Conservation (phyloP, 441 rosid species). For the Pelargonium cotyledonis region DNA sequence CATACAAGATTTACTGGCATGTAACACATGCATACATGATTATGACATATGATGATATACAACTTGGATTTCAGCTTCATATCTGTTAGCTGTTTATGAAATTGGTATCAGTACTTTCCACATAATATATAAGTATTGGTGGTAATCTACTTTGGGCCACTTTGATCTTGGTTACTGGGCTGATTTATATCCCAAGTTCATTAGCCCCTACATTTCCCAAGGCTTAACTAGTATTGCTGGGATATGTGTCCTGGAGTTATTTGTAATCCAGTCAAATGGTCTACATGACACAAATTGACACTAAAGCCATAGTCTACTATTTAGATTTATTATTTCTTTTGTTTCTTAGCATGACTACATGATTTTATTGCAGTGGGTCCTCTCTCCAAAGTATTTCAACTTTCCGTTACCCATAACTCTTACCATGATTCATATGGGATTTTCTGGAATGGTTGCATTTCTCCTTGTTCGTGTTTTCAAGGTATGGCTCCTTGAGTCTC, state of each 20-base stretch:
- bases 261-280: not conserved
- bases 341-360: constrained; percentile 10
- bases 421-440: constrained; percentile 99
- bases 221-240: not conserved
- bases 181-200: not conserved
- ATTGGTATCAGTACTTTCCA: not conserved
- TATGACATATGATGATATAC: not conserved
- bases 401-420: constrained; percentile 90
- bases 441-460: constrained; percentile 77
- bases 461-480: constrained; percentile 91
- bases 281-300: not conserved
- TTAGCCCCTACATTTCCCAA: not conserved
- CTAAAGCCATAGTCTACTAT: constrained; percentile 8
- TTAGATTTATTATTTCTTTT: constrained; percentile 4
- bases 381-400: constrained; percentile 90
- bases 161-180: not conserved
- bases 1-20: too few relatives aligned
- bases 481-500: constrained; percentile 35
- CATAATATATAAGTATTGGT: not conserved
- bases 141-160: not conserved
- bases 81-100: not conserved
- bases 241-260: not conserved
- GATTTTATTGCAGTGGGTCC: constrained; percentile 79
- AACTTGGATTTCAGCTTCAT: not conserved
- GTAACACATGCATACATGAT: too few relatives aligned